Percentiles rank a stretch among this genome's conserved stretches.
phyloP scores from a whole-genome alignment of 345 rosid species.

The Euphorbia pulcherrima region DNA sequence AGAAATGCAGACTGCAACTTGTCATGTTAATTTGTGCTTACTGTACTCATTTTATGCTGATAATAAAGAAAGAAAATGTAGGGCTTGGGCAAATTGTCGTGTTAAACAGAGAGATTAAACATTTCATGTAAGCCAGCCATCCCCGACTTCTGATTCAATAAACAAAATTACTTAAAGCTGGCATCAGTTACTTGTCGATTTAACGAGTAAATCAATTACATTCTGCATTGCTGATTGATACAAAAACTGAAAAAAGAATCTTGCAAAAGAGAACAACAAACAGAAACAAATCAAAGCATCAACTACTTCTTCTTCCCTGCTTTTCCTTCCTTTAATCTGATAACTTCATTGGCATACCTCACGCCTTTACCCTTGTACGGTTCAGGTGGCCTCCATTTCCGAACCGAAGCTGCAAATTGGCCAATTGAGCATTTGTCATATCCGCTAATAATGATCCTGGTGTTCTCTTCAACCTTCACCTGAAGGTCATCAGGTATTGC shows the following conservation, averaged over 20 bases:
- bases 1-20: no score
- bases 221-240: background rate
- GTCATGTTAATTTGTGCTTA: no score
- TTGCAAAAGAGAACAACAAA: background rate
- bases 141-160: background rate
- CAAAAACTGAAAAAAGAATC: background rate
- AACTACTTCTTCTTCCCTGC: slow-evolving; percentile 90
- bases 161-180: background rate
- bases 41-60: no score
- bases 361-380: slow-evolving; percentile 98
- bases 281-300: background rate
- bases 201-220: slow-evolving; percentile 5
- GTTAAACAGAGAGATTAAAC: no score
- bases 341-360: slow-evolving; percentile 73
- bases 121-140: no score
- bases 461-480: slow-evolving; percentile 86
- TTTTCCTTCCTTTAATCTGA: slow-evolving; percentile 87
- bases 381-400: slow-evolving; percentile 97
- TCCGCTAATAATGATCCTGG: slow-evolving; percentile 69
- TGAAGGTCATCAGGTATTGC: slow-evolving; percentile 58
- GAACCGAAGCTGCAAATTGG: slow-evolving; percentile 79
- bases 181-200: no score
- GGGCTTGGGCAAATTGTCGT: no score
- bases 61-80: no score
- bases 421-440: slow-evolving; percentile 68